Evolutionary conservation across 2,329 filamentous ascomycete species (phyloP), one percentile per base, ranked within the genome.

Genomic region (Leptodontidium sp.): DNA sequence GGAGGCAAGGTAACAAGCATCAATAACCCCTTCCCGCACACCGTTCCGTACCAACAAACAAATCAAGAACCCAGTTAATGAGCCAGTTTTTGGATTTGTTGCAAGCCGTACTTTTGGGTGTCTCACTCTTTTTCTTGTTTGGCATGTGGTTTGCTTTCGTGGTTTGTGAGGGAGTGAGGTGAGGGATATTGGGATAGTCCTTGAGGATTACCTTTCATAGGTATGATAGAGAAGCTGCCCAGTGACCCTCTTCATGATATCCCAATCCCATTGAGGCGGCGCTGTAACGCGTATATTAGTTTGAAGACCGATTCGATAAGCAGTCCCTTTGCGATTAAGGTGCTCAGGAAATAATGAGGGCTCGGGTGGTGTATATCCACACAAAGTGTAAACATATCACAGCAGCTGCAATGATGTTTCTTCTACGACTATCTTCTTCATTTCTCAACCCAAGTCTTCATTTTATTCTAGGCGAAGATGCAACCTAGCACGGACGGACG

Each of bases 381-480:
- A 40, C 38, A 40, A 40, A 40, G 4, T 6, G 29, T 6, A 40
- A 8, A 40, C 8, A 40, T 40, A 40, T 40, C 38, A 40, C 38
- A 12, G 38, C 4, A 40, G 9, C 38, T 40, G 38, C 11, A 6
- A 40, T 40, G 38, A 40, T 40, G 38, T 6, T 32, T 32, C 45
- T 49, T 49, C n/a, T 7, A 58, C n/a, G 21, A 29, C 38, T 29
- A 26, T n/a, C 45, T 59, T 21, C n/a, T 45, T 59, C 35, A 59
- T 59, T 53, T 59, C 57, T 59, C 57, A 45, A 40, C 57, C 24
- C 50, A 47, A 21, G 15, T 45, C 40, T 58, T 57, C 52, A 35
- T 65, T 67, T 63, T 50, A 35, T 55, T 52, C 58, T 58, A 58
- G 49, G 59, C 40, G 59, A 67, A 63, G 35, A 67, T 21, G 40